These are phyloP conservation scores for Datisca glomerata DNA, from an alignment of 306 rosid genomes.

Conservation along the genomic window DNA sequence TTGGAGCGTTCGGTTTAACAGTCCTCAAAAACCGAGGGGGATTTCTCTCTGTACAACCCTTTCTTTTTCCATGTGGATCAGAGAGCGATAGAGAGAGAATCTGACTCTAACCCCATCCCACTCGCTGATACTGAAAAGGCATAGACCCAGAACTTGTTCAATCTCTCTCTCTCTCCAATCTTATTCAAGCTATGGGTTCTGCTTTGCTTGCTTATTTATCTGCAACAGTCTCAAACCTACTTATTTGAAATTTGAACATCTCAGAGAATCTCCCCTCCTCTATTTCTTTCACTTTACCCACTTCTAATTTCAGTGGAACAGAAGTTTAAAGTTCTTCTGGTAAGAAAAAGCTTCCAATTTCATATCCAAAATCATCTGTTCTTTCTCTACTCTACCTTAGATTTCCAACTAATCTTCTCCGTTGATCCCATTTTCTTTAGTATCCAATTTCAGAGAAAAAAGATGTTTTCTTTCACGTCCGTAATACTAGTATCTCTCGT, in stretches of 20 bases:
- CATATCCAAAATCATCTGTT: constrained; percentile 1
- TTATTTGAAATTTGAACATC: constrained; percentile 18
- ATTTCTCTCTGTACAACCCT: constrained; percentile 13
- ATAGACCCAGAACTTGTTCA: not conserved
- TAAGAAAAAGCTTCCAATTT: constrained; percentile 12
- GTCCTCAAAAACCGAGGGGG: constrained; percentile 17
- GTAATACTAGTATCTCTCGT: constrained; percentile 6
- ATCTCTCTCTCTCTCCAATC: not conserved
- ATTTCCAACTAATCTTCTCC: not conserved
- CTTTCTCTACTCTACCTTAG: not conserved
- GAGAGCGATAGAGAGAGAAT: constrained; percentile 2
- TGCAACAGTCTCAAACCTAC: too few relatives aligned
- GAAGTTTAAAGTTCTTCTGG: constrained; percentile 12
- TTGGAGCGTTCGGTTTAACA: constrained; percentile 17
- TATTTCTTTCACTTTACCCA: constrained; percentile 9
- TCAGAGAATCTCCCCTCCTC: constrained; percentile 16
- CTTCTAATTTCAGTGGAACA: constrained; percentile 15
- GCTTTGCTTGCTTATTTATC: too few relatives aligned
- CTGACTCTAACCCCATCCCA: not conserved
- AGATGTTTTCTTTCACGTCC: constrained; percentile 31
- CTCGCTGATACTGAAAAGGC: not conserved
- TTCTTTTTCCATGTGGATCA: constrained; percentile 5
- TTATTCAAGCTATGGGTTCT: too few relatives aligned
- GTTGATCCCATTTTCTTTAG: constrained; percentile 16
- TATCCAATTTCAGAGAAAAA: constrained; percentile 10